Evolutionary conservation across 2,329 filamentous ascomycete genomes (phyloP).

Genomic region (Aplosporella prunicola): DNA sequence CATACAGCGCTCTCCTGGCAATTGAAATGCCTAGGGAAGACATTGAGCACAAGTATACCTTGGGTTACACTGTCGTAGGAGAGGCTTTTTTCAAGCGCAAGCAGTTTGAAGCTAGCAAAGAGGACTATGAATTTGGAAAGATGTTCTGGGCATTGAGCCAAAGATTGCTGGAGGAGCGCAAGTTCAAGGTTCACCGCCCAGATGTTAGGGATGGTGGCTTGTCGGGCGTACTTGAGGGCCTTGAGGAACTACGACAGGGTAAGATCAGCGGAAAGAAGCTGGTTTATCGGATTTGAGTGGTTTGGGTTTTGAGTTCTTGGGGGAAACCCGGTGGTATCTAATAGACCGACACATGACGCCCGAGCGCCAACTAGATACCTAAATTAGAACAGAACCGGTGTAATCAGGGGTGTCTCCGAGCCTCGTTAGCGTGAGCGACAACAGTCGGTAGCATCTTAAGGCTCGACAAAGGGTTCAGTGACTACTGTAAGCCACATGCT

Average conservation of each 20-base stretch:
- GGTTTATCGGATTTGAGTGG: conserved; percentile 19
- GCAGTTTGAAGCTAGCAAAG: conserved; percentile 14
- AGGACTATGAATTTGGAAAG: conserved; percentile 21
- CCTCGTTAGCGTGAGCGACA: no score
- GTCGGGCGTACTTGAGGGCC: conserved; percentile 21
- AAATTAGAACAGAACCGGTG: no score
- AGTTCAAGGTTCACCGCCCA: conserved; percentile 24
- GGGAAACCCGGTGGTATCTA: no score
- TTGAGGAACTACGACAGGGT: conserved; percentile 23
- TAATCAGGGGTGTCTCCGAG: no score
- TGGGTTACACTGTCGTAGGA: conserved; percentile 36
- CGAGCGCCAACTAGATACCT: no score
- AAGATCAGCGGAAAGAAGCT: conserved; percentile 28
- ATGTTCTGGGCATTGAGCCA: conserved; percentile 20
- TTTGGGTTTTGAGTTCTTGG: no score
- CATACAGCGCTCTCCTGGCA: conserved; percentile 35
- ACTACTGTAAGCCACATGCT: no score
- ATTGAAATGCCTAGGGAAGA: conserved; percentile 32
- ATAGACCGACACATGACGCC: no score
- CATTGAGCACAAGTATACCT: conserved; percentile 33
- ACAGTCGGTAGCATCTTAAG: no score
- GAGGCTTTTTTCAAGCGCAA: conserved; percentile 22
- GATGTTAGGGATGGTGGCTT: conserved; percentile 21
- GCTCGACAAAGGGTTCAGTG: no score
- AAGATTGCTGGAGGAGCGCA: conserved; percentile 20